Evolutionary conservation across 495 filamentous ascomycete species (phyloP).

Genomic region (Cercophora scortea): DNA sequence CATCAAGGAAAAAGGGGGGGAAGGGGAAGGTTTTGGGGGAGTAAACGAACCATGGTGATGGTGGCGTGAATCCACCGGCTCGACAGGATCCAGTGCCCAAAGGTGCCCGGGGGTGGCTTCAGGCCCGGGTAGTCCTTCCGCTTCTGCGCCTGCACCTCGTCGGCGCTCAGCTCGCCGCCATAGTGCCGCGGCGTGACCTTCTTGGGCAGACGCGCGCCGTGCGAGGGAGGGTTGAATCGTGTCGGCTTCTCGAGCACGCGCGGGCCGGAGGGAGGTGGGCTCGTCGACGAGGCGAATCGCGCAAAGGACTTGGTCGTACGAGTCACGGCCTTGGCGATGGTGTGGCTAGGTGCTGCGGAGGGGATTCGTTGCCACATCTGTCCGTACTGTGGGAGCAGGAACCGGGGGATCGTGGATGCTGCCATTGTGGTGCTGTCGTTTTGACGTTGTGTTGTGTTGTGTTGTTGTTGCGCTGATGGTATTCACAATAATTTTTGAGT

Average conservation of each 20-base stretch:
- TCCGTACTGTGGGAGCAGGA: slow-evolving; percentile 43
- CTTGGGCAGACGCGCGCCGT: slow-evolving; percentile 52
- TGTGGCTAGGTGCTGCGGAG: neutral
- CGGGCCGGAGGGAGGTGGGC: slow-evolving; percentile 9
- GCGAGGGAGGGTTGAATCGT: slow-evolving; percentile 79
- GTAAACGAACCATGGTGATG: slow-evolving; percentile 62
- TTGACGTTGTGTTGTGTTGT: too few relatives aligned
- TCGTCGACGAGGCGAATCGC: slow-evolving; percentile 6
- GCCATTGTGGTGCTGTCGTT: slow-evolving; percentile 20
- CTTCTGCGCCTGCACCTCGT: slow-evolving; percentile 53
- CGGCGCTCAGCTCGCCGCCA: slow-evolving; percentile 52
- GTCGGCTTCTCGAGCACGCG: slow-evolving; percentile 69
- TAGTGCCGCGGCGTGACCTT: slow-evolving; percentile 46
- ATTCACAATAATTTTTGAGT: neutral
- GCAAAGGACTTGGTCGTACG: neutral
- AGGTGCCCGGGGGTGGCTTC: slow-evolving; percentile 67
- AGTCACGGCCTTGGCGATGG: neutral
- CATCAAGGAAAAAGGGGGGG: too few relatives aligned
- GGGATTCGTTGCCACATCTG: slow-evolving; percentile 34
- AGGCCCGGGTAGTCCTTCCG: slow-evolving; percentile 70
- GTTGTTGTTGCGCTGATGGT: neutral
- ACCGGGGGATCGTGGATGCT: slow-evolving; percentile 36
- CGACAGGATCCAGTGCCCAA: slow-evolving; percentile 67
- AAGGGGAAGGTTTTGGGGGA: too few relatives aligned
- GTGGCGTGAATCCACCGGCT: slow-evolving; percentile 64